Percentiles rank a stretch among this genome's conserved stretches.
Evolutionary conservation across 1,284 basidiomycete genomes (phyloP).

Genomic region (Polyporus tsugae): DNA sequence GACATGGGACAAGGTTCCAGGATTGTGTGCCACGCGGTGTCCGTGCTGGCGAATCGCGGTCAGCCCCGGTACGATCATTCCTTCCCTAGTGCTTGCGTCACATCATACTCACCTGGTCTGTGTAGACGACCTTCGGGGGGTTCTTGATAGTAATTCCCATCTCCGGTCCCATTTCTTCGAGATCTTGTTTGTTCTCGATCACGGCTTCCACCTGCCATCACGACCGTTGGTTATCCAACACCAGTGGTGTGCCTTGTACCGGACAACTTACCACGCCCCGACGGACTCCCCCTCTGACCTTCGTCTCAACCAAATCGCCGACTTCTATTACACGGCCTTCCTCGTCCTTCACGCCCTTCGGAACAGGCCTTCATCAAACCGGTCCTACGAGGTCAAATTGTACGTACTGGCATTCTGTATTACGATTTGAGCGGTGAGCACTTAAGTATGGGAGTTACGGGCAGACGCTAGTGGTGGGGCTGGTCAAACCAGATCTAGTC

Average conservation of each 20-base stretch:
- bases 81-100: not conserved
- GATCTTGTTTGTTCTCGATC: constrained; percentile 27
- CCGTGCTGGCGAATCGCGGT: constrained; percentile 23
- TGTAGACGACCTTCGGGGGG: constrained; percentile 37
- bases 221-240: not conserved
- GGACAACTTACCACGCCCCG: constrained; percentile 30
- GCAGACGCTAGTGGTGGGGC: not conserved
- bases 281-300: constrained; percentile 35
- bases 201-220: constrained; percentile 34
- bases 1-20: constrained; percentile 31
- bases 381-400: not conserved
- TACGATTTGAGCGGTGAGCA: not conserved
- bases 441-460: not conserved
- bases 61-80: not conserved
- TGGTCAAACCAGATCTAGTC: not conserved
- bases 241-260: not conserved
- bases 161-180: constrained; percentile 27
- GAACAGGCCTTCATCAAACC: not conserved
- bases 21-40: constrained; percentile 34
- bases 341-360: constrained; percentile 24
- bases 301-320: constrained; percentile 36
- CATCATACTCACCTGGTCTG: constrained; percentile 26
- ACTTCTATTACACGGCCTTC: constrained; percentile 33
- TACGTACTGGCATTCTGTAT: constrained; percentile 10
- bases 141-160: constrained; percentile 33